Conservation (phyloP, 805 yeast species). For the Saccharomyces cerevisiae region DNA sequence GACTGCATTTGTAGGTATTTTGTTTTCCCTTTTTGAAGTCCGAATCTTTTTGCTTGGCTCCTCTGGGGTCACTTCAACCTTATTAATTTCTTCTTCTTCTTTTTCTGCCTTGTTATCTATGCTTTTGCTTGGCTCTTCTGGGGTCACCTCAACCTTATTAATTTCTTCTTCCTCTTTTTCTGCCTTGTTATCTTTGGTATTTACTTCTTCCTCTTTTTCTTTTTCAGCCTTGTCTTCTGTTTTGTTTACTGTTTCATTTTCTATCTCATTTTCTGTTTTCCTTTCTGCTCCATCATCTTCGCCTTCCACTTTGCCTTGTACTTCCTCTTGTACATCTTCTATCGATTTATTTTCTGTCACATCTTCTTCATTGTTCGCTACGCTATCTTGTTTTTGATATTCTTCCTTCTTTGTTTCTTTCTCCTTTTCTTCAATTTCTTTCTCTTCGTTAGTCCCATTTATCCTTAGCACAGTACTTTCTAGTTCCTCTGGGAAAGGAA, state of each 20-base stretch:
- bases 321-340: neutral
- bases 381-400: too few relatives aligned
- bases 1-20: constrained; percentile 18
- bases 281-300: neutral
- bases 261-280: neutral
- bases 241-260: neutral
- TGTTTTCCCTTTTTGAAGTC: neutral
- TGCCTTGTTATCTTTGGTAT: neutral
- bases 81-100: neutral
- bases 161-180: neutral
- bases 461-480: neutral
- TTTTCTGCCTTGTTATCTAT: neutral
- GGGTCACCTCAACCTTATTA: neutral
- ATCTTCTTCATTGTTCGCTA: neutral
- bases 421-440: neutral
- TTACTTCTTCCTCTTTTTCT: neutral
- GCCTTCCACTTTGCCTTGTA: neutral
- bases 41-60: neutral
- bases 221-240: neutral
- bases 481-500: constrained; percentile 9
- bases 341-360: too few relatives aligned
- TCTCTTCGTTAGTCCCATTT: neutral
- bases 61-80: neutral
- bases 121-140: neutral
- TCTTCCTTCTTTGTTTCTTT: neutral